phyloP scores from a whole-genome alignment of 495 filamentous ascomycete genomes.

The Penicillium samsonianum region DNA sequence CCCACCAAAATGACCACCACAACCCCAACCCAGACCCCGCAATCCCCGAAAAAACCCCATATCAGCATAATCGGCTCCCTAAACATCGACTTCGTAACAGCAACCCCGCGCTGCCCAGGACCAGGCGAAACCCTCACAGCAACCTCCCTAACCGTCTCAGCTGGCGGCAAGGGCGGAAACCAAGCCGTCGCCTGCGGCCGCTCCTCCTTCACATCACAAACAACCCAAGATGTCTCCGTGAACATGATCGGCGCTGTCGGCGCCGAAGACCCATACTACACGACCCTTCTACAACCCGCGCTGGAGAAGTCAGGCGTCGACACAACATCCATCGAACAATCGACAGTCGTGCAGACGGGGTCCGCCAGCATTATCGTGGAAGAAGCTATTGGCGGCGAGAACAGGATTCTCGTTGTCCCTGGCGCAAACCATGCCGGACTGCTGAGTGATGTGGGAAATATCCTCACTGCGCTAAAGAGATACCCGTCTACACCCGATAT shows the following conservation, averaged over 20 bases:
- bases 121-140: conserved; percentile 33
- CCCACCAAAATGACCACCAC: conserved; percentile 10
- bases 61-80: conserved; percentile 30
- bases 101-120: conserved; percentile 26
- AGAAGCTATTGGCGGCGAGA: conserved; percentile 54
- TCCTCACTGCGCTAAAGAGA: conserved; percentile 9
- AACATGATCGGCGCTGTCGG: conserved; percentile 33
- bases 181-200: conserved; percentile 31
- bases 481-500: conserved; percentile 45
- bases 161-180: conserved; percentile 34
- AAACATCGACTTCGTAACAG: conserved; percentile 34
- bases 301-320: conserved; percentile 25
- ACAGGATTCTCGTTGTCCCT: conserved; percentile 72
- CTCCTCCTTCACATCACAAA: conserved; percentile 22
- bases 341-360: conserved; percentile 20
- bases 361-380: conserved; percentile 34
- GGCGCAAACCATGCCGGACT: conserved; percentile 64
- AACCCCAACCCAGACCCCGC: background rate
- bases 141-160: conserved; percentile 27
- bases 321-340: conserved; percentile 23
- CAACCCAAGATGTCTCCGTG: conserved; percentile 25
- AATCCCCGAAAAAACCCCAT: conserved; percentile 10
- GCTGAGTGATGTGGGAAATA: conserved; percentile 18
- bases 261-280: conserved; percentile 26
- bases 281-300: conserved; percentile 21